Conservation (phyloP, 140 eudicot species). For the Stevia rebaudiana region DNA sequence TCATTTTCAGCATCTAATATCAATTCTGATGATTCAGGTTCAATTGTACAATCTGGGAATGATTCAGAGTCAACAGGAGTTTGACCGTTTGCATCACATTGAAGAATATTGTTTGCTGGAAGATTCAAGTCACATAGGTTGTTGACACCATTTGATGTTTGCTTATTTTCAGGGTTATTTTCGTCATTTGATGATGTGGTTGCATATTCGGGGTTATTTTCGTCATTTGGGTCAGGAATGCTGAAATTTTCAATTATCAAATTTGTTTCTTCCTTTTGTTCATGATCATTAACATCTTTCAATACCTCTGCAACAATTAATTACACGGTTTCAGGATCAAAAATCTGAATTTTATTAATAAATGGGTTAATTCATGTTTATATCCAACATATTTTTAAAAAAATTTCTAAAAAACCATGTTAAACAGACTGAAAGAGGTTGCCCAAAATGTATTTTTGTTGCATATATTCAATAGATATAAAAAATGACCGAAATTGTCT, state of each 20-base stretch:
- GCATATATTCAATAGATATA: neutral
- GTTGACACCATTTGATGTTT: neutral
- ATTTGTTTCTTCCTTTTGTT: slow-evolving; percentile 1
- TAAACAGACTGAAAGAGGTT: neutral
- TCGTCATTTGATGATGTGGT: slow-evolving; percentile 7
- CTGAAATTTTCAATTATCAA: slow-evolving; percentile 8
- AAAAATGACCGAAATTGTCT: neutral
- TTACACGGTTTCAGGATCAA: slow-evolving; percentile 2
- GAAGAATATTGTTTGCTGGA: slow-evolving; percentile 17
- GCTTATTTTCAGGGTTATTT: slow-evolving; percentile 12
- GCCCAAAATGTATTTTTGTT: neutral
- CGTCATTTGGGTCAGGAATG: neutral
- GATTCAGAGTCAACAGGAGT: slow-evolving; percentile 9
- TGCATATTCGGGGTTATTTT: neutral
- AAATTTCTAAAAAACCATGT: neutral
- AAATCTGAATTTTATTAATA: neutral
- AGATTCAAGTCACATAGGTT: slow-evolving; percentile 26
- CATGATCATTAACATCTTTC: slow-evolving; percentile 10
- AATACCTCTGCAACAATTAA: neutral
- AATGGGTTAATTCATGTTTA: neutral
- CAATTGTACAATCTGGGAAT: neutral
- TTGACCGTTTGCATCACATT: slow-evolving; percentile 20
- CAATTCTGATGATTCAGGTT: slow-evolving; percentile 7
- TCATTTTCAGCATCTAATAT: slow-evolving; percentile 12
- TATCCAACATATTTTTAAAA: no score